Evolutionary conservation across 2,329 filamentous ascomycete genomes (phyloP).

Genomic region (Trichophyton schoenleinii): DNA sequence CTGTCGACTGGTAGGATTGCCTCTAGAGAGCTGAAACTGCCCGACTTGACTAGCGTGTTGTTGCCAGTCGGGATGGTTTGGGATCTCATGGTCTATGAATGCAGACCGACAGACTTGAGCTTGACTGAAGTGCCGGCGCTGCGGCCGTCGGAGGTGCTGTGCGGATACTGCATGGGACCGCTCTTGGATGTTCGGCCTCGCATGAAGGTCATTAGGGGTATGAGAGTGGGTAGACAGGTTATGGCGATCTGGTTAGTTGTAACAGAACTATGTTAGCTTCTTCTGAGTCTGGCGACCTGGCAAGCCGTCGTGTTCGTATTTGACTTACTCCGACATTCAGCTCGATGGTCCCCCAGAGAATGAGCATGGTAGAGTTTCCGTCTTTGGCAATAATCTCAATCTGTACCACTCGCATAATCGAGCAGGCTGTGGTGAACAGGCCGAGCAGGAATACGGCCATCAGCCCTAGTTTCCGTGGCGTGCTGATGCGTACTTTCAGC

Average conservation of each 20-base stretch:
- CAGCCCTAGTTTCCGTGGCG: constrained; percentile 39
- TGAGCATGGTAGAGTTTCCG: constrained; percentile 44
- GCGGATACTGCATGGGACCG: not conserved
- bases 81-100: not conserved
- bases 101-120: not conserved
- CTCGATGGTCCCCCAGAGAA: constrained; percentile 46
- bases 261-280: not conserved
- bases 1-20: not conserved
- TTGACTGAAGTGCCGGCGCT: not conserved
- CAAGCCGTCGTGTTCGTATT: not conserved
- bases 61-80: not conserved
- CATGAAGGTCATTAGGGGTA: not conserved
- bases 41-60: not conserved
- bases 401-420: constrained; percentile 41
- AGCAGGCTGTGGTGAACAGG: constrained; percentile 44
- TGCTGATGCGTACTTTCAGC: constrained; percentile 37
- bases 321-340: constrained; percentile 44
- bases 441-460: constrained; percentile 42
- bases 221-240: constrained; percentile 5
- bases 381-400: constrained; percentile 40
- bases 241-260: not conserved
- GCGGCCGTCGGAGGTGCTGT: not conserved
- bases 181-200: not conserved
- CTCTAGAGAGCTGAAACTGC: constrained; percentile 1
- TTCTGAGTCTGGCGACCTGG: not conserved